phyloP scores from a whole-genome alignment of 306 rosid species.

The Purshia tridentata region DNA sequence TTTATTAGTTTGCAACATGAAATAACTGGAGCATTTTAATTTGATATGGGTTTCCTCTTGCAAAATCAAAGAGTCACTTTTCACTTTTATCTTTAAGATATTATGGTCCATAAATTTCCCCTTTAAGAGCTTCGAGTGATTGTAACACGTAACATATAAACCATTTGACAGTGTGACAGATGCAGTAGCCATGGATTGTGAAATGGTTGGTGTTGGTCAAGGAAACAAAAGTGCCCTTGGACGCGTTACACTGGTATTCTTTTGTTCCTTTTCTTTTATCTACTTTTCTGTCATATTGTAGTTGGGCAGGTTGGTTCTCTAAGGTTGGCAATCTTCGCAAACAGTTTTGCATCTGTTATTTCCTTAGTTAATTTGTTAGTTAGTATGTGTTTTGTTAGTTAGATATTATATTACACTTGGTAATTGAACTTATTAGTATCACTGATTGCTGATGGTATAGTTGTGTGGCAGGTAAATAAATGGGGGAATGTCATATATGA shows the following conservation, averaged over 20 bases:
- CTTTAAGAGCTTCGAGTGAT: neutral
- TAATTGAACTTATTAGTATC: conserved; percentile 13
- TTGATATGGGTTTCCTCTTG: neutral
- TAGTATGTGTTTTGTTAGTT: neutral
- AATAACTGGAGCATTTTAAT: neutral
- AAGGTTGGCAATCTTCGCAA: neutral
- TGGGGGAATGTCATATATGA: conserved; percentile 92
- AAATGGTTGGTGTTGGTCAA: conserved; percentile 94
- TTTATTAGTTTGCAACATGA: neutral
- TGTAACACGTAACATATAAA: conserved; percentile 29
- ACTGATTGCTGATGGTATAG: conserved; percentile 34
- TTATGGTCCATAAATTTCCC: neutral
- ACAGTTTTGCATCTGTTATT: neutral
- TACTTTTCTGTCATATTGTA: conserved; percentile 5
- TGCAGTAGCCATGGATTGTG: conserved; percentile 91
- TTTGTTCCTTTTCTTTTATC: conserved; percentile 24
- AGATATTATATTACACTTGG: neutral
- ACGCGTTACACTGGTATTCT: conserved; percentile 75
- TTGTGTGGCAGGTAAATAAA: conserved; percentile 71
- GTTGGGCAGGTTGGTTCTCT: neutral
- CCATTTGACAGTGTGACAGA: conserved; percentile 78
- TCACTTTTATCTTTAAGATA: neutral
- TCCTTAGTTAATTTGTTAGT: neutral
- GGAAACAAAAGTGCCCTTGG: conserved; percentile 96
- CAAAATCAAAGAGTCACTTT: neutral